phyloP scores from a whole-genome alignment of 441 rosid species.

The Gossypium aridum region DNA sequence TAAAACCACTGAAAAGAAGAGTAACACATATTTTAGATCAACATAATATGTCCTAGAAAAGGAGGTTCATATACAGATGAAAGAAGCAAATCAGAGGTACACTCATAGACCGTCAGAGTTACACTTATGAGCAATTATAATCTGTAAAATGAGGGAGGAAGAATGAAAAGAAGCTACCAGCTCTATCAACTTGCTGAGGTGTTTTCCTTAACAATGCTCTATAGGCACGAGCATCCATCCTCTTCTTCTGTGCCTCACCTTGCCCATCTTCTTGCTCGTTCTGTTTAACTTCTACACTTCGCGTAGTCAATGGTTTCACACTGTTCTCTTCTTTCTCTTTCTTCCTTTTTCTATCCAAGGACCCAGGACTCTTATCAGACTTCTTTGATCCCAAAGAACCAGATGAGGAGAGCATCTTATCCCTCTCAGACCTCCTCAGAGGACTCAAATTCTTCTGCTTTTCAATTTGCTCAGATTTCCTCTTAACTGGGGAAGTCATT shows the following conservation, averaged over 20 bases:
- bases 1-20: not conserved
- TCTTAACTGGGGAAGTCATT: slow-evolving; percentile 30
- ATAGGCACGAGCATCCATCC: slow-evolving; percentile 13
- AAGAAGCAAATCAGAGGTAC: not conserved
- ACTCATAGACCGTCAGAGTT: not conserved
- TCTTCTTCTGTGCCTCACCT: slow-evolving; percentile 12
- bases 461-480: slow-evolving; percentile 34
- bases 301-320: slow-evolving; percentile 25
- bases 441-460: slow-evolving; percentile 32
- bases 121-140: not conserved
- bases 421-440: slow-evolving; percentile 54
- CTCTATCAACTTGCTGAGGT: not conserved
- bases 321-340: slow-evolving; percentile 33
- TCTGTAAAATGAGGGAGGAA: not conserved
- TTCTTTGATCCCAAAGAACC: slow-evolving; percentile 35
- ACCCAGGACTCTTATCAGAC: slow-evolving; percentile 25
- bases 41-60: not conserved
- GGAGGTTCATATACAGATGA: not conserved
- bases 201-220: not conserved
- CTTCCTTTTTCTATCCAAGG: slow-evolving; percentile 20
- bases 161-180: slow-evolving; percentile 7
- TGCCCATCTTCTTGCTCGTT: not conserved
- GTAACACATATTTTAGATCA: not conserved
- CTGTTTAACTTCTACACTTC: slow-evolving; percentile 26
- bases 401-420: slow-evolving; percentile 32